Evolutionary conservation across 2,329 filamentous ascomycete species (phyloP).

Genomic region (Lachnum nothofagi): DNA sequence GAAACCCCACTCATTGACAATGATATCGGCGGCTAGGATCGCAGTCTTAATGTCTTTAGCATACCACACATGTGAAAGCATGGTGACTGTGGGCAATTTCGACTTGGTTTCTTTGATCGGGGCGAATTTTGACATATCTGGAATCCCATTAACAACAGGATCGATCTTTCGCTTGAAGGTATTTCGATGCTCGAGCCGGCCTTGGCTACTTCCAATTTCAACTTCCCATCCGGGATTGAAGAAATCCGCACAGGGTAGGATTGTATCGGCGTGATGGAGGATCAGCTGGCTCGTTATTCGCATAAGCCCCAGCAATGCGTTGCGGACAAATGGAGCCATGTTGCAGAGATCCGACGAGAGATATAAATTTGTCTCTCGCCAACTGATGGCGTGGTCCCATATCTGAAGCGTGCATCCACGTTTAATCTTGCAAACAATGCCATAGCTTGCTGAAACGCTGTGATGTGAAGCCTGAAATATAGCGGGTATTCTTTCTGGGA

Average conservation of each 20-base stretch:
- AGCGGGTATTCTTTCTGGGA: conserved; percentile 40
- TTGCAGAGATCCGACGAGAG: conserved; percentile 28
- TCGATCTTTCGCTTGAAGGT: conserved; percentile 56
- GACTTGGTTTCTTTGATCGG: conserved; percentile 56
- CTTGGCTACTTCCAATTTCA: conserved; percentile 55
- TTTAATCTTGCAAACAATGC: conserved; percentile 57
- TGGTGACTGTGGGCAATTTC: conserved; percentile 56
- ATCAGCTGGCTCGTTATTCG: conserved; percentile 23
- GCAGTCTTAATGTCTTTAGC: conserved; percentile 60
- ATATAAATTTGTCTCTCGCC: conserved; percentile 43
- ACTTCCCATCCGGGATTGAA: conserved; percentile 62
- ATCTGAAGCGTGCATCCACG: conserved; percentile 55
- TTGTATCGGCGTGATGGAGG: conserved; percentile 52
- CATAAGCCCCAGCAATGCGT: conserved; percentile 26
- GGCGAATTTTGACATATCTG: conserved; percentile 49
- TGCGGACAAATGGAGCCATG: conserved; percentile 27
- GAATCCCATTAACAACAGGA: conserved; percentile 61
- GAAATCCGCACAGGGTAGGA: conserved; percentile 53
- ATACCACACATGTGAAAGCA: conserved; percentile 56
- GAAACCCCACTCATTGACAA: conserved; percentile 61
- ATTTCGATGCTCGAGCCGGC: conserved; percentile 51
- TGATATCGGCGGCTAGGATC: conserved; percentile 58
- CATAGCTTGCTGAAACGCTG: conserved; percentile 55
- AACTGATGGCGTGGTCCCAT: conserved; percentile 60
- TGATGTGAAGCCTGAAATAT: conserved; percentile 61